Evolutionary conservation across 352 stramenopile genomes (phyloP), one percentile per base, ranked within the genome.

Genomic region (Halophytophthora batemanensis): DNA sequence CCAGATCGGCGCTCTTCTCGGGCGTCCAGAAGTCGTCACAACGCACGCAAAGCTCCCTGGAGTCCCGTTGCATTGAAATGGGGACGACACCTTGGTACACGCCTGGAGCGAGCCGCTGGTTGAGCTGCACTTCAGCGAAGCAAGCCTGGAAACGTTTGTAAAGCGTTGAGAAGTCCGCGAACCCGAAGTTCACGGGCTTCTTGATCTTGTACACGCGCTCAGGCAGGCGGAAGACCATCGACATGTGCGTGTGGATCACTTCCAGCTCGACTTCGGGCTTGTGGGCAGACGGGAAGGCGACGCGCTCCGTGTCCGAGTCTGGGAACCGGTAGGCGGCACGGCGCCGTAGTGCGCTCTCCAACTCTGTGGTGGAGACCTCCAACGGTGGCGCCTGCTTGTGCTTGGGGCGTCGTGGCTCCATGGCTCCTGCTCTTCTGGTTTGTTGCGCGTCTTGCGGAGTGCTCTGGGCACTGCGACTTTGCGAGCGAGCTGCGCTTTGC

Each of bases 121-220:
- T 90, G 36, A 90, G 74, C 60, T 86, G 69, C 48, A 86, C 75
- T 51, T 90, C 78, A 10, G 78, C 78, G 14, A 75, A 72, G 54
- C 78, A 90, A 6, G 69, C 69, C 60, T 87, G 74, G 58, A 90
- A 87, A 34, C 78, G 74, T 57, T 85, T 84, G 57, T 74, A 81
- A 13, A 90, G 71, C 44, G 74, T 85, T 10, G 74, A 82, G 36
- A 87, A 90, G 56, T 90, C 78, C 6, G 66, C 75, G 50, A 90
- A 90, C 5, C 76, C 78, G 42, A 87, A 87, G 48, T 87, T 56
- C 45, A 90, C 78, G n/a, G 62, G 39, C 51, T 87, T 90, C 60
- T 90, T 90, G 40, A 90, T 45, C 63, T 90, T 90, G 52, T 85
- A 87, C 35, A 90, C 78, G 39, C 70, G 71, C 12, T 77, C 25